Conservation (phyloP, 129 eudicot species). For the sunflower (Helianthus annuus) region DNA sequence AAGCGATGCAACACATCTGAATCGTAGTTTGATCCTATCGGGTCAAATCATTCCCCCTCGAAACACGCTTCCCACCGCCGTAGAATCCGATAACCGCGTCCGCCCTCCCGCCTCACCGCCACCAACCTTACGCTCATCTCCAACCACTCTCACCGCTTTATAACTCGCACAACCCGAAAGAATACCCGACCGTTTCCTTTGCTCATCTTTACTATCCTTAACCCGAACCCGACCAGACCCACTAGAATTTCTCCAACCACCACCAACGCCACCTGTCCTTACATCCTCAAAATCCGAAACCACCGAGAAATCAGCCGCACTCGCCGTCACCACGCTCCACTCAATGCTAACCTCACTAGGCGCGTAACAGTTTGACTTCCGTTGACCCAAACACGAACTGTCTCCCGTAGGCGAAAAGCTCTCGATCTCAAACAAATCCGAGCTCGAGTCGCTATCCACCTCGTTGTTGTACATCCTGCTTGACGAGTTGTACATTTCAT, state of each 20-base stretch:
- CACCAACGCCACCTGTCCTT: background rate
- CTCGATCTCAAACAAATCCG: slow-evolving; percentile 88
- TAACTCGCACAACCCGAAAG: slow-evolving; percentile 68
- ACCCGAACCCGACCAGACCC: slow-evolving; percentile 12
- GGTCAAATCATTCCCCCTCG: slow-evolving; percentile 42
- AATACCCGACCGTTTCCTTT: slow-evolving; percentile 44
- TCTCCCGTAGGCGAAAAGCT: slow-evolving; percentile 59
- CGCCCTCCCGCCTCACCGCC: slow-evolving; percentile 27
- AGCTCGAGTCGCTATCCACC: slow-evolving; percentile 75
- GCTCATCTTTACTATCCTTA: slow-evolving; percentile 32
- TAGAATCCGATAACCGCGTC: slow-evolving; percentile 34
- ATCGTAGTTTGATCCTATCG: slow-evolving; percentile 34
- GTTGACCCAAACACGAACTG: slow-evolving; percentile 39
- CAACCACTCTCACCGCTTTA: slow-evolving; percentile 72
- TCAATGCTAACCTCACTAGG: slow-evolving; percentile 93
- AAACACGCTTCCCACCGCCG: slow-evolving; percentile 45
- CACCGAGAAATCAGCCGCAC: slow-evolving; percentile 71
- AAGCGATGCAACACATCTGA: too few species aligned
- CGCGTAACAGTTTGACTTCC: slow-evolving; percentile 54
- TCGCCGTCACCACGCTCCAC: slow-evolving; percentile 93
- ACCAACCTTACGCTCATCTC: slow-evolving; percentile 36
- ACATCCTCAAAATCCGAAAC: slow-evolving; percentile 45
- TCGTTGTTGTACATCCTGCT: slow-evolving; percentile 47
- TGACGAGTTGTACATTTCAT: slow-evolving; percentile 32
- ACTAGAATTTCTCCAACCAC: slow-evolving; percentile 24